Evolutionary conservation across 225 moss, liverwort and hornwort species (phyloP).

Genomic region (Asterella californica): DNA sequence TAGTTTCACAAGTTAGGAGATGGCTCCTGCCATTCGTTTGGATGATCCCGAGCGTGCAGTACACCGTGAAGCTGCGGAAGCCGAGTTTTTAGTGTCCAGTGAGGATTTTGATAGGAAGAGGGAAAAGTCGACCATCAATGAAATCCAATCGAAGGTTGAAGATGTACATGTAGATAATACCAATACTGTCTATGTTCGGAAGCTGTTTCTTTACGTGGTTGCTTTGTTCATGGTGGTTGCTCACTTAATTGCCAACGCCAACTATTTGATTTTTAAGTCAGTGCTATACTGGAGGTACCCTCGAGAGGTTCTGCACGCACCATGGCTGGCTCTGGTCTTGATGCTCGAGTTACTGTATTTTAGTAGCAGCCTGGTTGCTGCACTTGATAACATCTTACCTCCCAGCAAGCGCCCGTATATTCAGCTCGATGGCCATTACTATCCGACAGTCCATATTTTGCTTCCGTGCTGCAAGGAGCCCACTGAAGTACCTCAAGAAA

Average conservation of each 20-base stretch:
- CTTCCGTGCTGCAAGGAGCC: constrained; percentile 54
- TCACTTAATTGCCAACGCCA: constrained; percentile 19
- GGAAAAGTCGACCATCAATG: neutral
- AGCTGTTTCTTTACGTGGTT: neutral
- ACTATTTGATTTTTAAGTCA: constrained; percentile 23
- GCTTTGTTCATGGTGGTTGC: constrained; percentile 3
- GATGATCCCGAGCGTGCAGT: neutral
- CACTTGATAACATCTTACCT: constrained; percentile 42
- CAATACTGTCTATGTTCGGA: neutral
- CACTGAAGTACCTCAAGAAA: constrained; percentile 46
- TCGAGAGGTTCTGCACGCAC: constrained; percentile 10
- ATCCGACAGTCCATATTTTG: constrained; percentile 47
- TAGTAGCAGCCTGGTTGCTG: constrained; percentile 15
- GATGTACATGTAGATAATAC: neutral
- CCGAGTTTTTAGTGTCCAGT: neutral
- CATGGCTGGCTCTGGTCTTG: constrained; percentile 47
- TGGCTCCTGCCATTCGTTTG: neutral
- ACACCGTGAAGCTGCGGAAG: neutral
- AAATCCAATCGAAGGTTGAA: neutral
- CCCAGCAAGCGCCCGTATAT: constrained; percentile 41
- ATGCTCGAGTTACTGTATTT: constrained; percentile 39
- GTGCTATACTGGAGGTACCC: constrained; percentile 27
- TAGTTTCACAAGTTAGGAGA: too few species aligned
- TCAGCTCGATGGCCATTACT: constrained; percentile 22
- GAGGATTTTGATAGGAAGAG: neutral